Evolutionary conservation across 148 eudicot genomes (phyloP).

Genomic region (Nepenthes gracilis): DNA sequence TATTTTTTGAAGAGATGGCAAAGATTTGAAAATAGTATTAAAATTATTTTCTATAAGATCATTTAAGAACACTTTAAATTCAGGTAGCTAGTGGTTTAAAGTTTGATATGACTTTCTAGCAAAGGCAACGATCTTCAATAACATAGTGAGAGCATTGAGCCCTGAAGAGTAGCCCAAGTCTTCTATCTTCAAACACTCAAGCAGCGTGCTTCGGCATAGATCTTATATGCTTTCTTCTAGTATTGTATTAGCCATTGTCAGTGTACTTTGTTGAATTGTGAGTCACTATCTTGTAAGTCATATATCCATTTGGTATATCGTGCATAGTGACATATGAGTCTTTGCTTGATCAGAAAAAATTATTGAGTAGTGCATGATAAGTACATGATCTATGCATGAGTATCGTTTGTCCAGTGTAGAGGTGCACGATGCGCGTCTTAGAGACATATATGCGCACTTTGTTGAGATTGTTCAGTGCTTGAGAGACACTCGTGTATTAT

Average conservation of each 20-base stretch:
- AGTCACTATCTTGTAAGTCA: too few relatives aligned
- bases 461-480: too few relatives aligned
- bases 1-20: slow-evolving; percentile 11
- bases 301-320: too few relatives aligned
- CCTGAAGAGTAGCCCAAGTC: slow-evolving; percentile 71
- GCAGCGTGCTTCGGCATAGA: slow-evolving; percentile 6
- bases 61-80: slow-evolving; percentile 38
- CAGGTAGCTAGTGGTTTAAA: slow-evolving; percentile 14
- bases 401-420: too few relatives aligned
- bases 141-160: slow-evolving; percentile 25
- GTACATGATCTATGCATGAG: too few relatives aligned
- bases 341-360: too few relatives aligned
- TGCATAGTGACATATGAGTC: too few relatives aligned
- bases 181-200: slow-evolving; percentile 26
- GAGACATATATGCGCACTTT: too few relatives aligned
- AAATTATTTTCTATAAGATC: slow-evolving; percentile 47
- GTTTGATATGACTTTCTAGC: slow-evolving; percentile 9
- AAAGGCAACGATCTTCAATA: slow-evolving; percentile 17
- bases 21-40: slow-evolving; percentile 20
- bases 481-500: too few relatives aligned
- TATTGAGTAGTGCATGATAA: too few relatives aligned
- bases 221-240: slow-evolving; percentile 15
- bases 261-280: too few relatives aligned
- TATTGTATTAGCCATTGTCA: slow-evolving; percentile 4
- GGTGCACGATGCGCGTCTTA: too few relatives aligned